These are phyloP conservation scores for Perilla frutescens DNA, from an alignment of 257 asterid genomes.

Conservation along the genomic window DNA sequence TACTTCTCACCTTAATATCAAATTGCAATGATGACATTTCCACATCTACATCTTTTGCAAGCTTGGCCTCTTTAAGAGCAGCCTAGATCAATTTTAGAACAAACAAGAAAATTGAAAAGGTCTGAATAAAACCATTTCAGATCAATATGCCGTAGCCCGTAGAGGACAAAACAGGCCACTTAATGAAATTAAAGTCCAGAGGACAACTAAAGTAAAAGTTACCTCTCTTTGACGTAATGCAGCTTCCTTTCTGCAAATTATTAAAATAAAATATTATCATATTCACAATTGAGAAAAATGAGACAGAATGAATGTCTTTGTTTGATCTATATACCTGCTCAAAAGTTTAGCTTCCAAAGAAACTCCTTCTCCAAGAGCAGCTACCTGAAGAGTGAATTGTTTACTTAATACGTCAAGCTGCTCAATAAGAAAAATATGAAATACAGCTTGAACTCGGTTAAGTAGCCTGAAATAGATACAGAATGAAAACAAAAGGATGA, in stretches of 20 bases:
- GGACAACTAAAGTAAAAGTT: constrained; percentile 24
- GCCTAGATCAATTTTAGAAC: constrained; percentile 55
- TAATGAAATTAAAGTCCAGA: constrained; percentile 34
- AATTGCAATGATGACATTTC: constrained; percentile 69
- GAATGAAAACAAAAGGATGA: constrained; percentile 1
- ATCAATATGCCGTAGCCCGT: constrained; percentile 19
- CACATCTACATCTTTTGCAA: constrained; percentile 69
- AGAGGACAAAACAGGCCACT: constrained; percentile 22
- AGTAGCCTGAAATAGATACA: constrained; percentile 11
- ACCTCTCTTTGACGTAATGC: constrained; percentile 97
- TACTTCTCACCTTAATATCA: constrained; percentile 62
- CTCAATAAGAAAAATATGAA: constrained; percentile 24
- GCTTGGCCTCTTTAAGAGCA: constrained; percentile 92
- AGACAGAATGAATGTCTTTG: constrained; percentile 34
- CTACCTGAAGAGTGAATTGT: constrained; percentile 65
- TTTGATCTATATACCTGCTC: constrained; percentile 68
- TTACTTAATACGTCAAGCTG: constrained; percentile 25
- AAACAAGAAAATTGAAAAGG: constrained; percentile 26
- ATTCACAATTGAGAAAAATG: constrained; percentile 28
- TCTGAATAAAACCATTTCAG: constrained; percentile 27
- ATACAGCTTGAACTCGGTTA: constrained; percentile 11
- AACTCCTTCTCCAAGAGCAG: constrained; percentile 95
- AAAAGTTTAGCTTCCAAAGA: constrained; percentile 93
- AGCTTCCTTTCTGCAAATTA: constrained; percentile 87
- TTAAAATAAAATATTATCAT: constrained; percentile 32